Evolutionary conservation across 1,284 basidiomycete genomes (phyloP), one percentile per base, ranked within the genome.

Genomic region (Apiotrichum sp.): DNA sequence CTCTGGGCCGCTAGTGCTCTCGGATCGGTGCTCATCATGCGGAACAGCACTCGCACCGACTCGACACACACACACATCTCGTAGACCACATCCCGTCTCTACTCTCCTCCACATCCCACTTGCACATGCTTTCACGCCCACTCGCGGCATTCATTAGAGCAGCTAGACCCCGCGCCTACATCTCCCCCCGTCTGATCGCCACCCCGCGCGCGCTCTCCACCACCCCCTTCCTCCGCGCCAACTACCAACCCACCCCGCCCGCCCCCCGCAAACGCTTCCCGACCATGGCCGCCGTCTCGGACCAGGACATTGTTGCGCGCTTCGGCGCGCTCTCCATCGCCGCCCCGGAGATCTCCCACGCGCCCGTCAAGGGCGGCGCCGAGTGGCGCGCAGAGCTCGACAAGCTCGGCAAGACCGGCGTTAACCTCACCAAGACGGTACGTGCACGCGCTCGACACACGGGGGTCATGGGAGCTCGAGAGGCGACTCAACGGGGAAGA

Each of bases 261-360:
- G 22, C 43, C 35, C 40, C 42, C 6, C 52, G 52, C 49, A 56
- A 56, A 16, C 63, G 53, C 4, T 63, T 54, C 50, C 66, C 69
- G 51, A 68, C 50, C 44, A 90, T 89, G 31, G 87, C 87, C 4
- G 83, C 83, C 38, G 84, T 89, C 3, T 80, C 88, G 52, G 89
- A 90, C 34, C 81, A 90, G 52, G 83, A 93, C 55, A 86, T 75
- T 52, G 58, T 73, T 43, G 60, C 63, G 11, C 64, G 73, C 44
- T 62, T 78, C 35, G 53, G 56, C 44, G 63, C 65, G 50, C 70
- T 78, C 56, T 63, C 60, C 53, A 72, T 78, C 55, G 47, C 57
- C 41, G 60, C 70, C 43, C 63, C 70, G 4, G 67, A 67, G 31
- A 58, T 75, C 51, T 44, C 68, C 50, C 75, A 78, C 59, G 73